phyloP scores from a whole-genome alignment of 1,139 yeast genomes.

The Lodderomyces oxycetoniae region DNA sequence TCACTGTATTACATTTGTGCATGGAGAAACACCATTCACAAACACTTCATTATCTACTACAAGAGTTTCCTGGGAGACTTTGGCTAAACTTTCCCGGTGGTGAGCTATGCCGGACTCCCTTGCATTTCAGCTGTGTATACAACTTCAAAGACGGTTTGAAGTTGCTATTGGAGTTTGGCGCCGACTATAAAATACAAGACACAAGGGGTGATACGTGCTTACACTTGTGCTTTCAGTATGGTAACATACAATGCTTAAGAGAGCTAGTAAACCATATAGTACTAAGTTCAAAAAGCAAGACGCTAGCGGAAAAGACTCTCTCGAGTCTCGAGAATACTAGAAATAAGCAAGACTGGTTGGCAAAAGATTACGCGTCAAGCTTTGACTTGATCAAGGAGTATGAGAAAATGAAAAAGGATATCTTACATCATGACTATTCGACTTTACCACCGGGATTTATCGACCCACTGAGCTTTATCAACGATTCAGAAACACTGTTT shows the following conservation, averaged over 20 bases:
- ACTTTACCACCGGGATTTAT: not conserved
- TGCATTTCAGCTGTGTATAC: slow-evolving; percentile 65
- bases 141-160: slow-evolving; percentile 71
- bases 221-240: slow-evolving; percentile 78
- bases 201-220: slow-evolving; percentile 69
- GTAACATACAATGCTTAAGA: slow-evolving; percentile 60
- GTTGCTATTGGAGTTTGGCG: slow-evolving; percentile 74
- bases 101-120: slow-evolving; percentile 55
- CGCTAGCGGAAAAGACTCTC: slow-evolving; percentile 44
- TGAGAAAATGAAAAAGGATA: slow-evolving; percentile 19
- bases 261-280: slow-evolving; percentile 44
- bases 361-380: slow-evolving; percentile 54
- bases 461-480: slow-evolving; percentile 3
- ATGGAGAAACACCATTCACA: slow-evolving; percentile 64
- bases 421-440: slow-evolving; percentile 9
- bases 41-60: slow-evolving; percentile 75
- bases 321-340: slow-evolving; percentile 23
- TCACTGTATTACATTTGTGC: slow-evolving; percentile 76
- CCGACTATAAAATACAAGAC: slow-evolving; percentile 60
- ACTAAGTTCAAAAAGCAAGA: slow-evolving; percentile 13
- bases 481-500: slow-evolving; percentile 14
- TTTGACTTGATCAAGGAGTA: slow-evolving; percentile 38
- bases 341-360: slow-evolving; percentile 67
- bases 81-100: slow-evolving; percentile 56
- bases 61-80: slow-evolving; percentile 66